These are phyloP conservation scores for Pseudogymnoascus verrucosus DNA, from an alignment of 2,329 filamentous ascomycete species.

Conservation along the genomic window DNA sequence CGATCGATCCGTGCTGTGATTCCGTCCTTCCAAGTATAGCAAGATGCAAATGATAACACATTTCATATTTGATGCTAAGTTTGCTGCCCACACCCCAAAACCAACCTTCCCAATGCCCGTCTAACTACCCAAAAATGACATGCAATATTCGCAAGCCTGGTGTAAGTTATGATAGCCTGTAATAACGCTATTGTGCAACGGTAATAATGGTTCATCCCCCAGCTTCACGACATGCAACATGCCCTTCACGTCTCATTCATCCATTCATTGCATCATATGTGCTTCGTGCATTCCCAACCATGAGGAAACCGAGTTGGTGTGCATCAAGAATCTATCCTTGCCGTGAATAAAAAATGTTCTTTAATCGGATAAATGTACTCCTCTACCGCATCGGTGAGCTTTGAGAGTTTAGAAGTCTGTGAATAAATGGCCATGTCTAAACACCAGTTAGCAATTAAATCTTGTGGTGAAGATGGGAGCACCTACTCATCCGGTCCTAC, in stretches of 20 bases:
- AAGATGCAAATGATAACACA: neutral
- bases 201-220: neutral
- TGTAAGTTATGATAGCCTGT: neutral
- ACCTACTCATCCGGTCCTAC: conserved; percentile 79
- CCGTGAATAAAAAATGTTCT: conserved; percentile 2
- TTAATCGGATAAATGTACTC: conserved; percentile 5
- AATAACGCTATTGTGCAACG: neutral
- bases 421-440: conserved; percentile 9
- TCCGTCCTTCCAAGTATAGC: neutral
- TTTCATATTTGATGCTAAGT: conserved; percentile 4
- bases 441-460: neutral
- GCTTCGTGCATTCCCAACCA: neutral
- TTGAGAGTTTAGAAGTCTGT: conserved; percentile 8
- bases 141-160: neutral
- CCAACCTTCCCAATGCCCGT: neutral
- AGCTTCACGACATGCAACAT: neutral
- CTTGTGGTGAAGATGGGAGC: neutral
- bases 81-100: neutral
- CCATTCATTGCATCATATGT: neutral
- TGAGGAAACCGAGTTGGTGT: neutral
- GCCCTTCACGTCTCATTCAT: neutral
- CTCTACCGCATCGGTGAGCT: neutral
- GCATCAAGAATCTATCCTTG: conserved; percentile 4
- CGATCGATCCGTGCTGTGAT: neutral
- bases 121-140: conserved; percentile 6